phyloP scores from a whole-genome alignment of 768 basidiomycete species.

The Peribolospora kevripleyi region DNA sequence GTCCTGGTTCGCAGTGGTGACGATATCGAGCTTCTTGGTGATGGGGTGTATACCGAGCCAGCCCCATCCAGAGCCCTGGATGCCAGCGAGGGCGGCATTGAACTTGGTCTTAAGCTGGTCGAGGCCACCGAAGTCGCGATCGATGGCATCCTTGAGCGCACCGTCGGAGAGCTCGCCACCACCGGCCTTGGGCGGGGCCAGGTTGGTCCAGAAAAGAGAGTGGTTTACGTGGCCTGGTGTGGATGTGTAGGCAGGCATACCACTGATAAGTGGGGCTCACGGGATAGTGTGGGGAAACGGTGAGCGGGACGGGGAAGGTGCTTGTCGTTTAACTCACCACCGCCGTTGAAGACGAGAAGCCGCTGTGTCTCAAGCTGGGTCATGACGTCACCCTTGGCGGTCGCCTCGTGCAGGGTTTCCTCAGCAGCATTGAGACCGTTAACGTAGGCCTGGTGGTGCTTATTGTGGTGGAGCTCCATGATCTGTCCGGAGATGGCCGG shows the following conservation, averaged over 20 bases:
- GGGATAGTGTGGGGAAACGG: not conserved
- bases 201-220: slow-evolving; percentile 91
- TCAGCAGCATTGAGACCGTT: slow-evolving; percentile 84
- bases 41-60: slow-evolving; percentile 38
- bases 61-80: slow-evolving; percentile 97
- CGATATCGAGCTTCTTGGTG: slow-evolving; percentile 42
- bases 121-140: slow-evolving; percentile 61
- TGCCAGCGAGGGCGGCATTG: slow-evolving; percentile 64
- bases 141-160: slow-evolving; percentile 46
- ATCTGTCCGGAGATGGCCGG: slow-evolving; percentile 77
- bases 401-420: slow-evolving; percentile 39
- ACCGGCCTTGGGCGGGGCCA: slow-evolving; percentile 42
- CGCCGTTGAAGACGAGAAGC: slow-evolving; percentile 94
- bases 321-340: slow-evolving; percentile 21
- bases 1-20: slow-evolving; percentile 90
- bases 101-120: slow-evolving; percentile 65
- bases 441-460: slow-evolving; percentile 58
- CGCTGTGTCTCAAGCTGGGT: slow-evolving; percentile 63
- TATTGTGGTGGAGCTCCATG: slow-evolving; percentile 78
- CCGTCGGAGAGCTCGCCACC: slow-evolving; percentile 44
- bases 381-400: slow-evolving; percentile 32
- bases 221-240: slow-evolving; percentile 67
- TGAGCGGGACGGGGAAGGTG: not conserved
- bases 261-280: not conserved
- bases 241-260: not conserved